These are phyloP conservation scores for Brassica nigra DNA, from an alignment of 345 rosid genomes.

Conservation along the genomic window DNA sequence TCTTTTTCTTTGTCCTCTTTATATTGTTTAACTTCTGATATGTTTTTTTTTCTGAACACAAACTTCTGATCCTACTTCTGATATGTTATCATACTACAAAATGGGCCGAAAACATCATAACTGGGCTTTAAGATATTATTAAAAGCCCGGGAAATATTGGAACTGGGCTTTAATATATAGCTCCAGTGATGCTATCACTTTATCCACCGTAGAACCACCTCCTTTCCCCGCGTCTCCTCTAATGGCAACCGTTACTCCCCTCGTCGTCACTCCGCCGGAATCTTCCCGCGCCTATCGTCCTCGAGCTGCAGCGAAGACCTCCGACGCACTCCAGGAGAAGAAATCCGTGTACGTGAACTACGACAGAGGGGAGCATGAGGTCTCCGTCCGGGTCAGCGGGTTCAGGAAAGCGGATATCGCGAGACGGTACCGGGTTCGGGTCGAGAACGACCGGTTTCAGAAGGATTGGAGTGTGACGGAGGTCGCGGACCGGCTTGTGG, in stretches of 20 bases:
- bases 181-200: not conserved
- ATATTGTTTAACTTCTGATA: no score
- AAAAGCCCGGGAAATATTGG: not conserved
- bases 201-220: not conserved
- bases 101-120: not conserved
- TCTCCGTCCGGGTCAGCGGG: slow-evolving; percentile 63
- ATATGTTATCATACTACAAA: no score
- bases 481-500: slow-evolving; percentile 57
- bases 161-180: slow-evolving; percentile 20
- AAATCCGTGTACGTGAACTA: slow-evolving; percentile 72
- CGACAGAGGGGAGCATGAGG: slow-evolving; percentile 68
- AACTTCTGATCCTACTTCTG: no score
- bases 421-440: slow-evolving; percentile 59
- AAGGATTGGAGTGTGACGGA: slow-evolving; percentile 85
- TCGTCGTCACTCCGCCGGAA: slow-evolving; percentile 32
- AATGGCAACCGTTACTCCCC: slow-evolving; percentile 37
- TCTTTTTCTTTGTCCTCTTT: no score
- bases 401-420: slow-evolving; percentile 64
- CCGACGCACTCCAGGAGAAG: slow-evolving; percentile 52
- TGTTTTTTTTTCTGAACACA: no score
- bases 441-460: slow-evolving; percentile 72
- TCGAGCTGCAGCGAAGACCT: slow-evolving; percentile 16
- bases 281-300: slow-evolving; percentile 23
- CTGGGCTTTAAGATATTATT: not conserved
- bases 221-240: not conserved